These are phyloP conservation scores for Apiotrichum porosum DNA, from an alignment of 1,284 basidiomycete genomes.

Conservation along the genomic window DNA sequence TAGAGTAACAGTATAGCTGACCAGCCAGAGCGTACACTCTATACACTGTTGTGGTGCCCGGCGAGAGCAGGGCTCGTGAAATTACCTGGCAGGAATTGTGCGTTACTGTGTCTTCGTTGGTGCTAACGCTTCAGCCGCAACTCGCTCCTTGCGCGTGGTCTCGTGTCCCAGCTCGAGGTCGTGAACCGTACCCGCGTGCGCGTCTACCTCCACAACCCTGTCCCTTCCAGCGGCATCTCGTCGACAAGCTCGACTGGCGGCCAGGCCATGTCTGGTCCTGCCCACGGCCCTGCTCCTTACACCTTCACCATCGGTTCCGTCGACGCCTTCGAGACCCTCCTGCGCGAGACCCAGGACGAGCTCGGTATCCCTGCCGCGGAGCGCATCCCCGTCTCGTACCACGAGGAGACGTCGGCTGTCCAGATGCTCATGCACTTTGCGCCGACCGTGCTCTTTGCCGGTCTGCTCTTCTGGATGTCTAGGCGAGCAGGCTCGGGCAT, in stretches of 20 bases:
- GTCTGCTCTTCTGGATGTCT: constrained; percentile 85
- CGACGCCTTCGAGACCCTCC: constrained; percentile 91
- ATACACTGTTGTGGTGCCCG: constrained; percentile 37
- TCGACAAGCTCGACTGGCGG: constrained; percentile 16
- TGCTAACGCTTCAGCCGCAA: constrained; percentile 56
- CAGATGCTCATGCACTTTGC: constrained; percentile 85
- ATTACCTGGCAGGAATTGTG: constrained; percentile 97
- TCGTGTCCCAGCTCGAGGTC: constrained; percentile 91
- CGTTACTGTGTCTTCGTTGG: constrained; percentile 20
- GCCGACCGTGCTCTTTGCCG: constrained; percentile 85
- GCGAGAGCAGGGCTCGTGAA: constrained; percentile 58
- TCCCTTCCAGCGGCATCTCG: constrained; percentile 17
- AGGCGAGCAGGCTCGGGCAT: constrained; percentile 64
- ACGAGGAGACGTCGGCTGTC: constrained; percentile 84
- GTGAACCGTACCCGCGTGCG: constrained; percentile 82
- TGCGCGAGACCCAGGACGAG: constrained; percentile 89
- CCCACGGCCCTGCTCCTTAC: constrained; percentile 55
- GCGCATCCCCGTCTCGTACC: constrained; percentile 93
- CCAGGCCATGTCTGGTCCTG: constrained; percentile 32
- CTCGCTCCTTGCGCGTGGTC: constrained; percentile 88
- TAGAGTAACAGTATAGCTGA: neutral
- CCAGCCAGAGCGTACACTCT: constrained; percentile 36
- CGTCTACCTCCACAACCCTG: constrained; percentile 47
- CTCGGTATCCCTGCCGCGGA: constrained; percentile 86
- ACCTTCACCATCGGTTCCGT: constrained; percentile 97